Evolutionary conservation across 2,329 filamentous ascomycete genomes (phyloP), one percentile per base, ranked within the genome.

Genomic region (Dothideomycetidae sp.): DNA sequence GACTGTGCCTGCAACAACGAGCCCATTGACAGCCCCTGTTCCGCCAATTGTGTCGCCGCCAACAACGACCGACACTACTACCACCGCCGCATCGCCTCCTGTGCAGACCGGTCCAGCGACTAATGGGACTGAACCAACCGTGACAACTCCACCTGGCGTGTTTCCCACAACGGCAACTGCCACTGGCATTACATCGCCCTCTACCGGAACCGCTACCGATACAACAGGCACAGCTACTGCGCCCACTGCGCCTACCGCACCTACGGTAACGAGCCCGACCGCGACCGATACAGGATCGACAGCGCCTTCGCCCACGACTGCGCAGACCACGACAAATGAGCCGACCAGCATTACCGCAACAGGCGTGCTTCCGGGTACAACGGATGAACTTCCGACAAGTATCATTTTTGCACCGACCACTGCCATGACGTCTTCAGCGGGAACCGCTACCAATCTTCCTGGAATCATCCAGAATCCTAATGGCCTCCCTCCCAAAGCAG

Each of bases 401-500:
- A 73, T 81, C 35, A 59, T 78, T 10, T 64, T 72, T 29, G 71
- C 73, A 48, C 59, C 68, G 4, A 63, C 63, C 1, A 33, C 34
- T 7, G 29, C 30, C 11, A 43, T 48, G 9, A 63, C 60, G 4
- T 52, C 63, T 5, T 55, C 57, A 4, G 47, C 54, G 1, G 67
- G 67, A 14, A 63, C 84, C 37, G 78, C 81, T 1, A 71, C 73
- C 0, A 64, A 66, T 23, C 67, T 92, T 41, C 85, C 85, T 13
- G 74, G 73, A 50, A 71, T 81, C 30, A 86, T 94, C 46, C 72
- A 76, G 17, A 83, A 84, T 5, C 71, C 74, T 29, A 67, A 70
- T 39, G 70, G 71, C 18, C 66, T 70, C 33, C 63, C 67, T 13
- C 42, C 61, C 3, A 56, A 66, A 12, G 80, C 82, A 0, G 59